These are phyloP conservation scores for Botryobasidium botryosum DNA, from an alignment of 768 basidiomycete species.

Conservation along the genomic window DNA sequence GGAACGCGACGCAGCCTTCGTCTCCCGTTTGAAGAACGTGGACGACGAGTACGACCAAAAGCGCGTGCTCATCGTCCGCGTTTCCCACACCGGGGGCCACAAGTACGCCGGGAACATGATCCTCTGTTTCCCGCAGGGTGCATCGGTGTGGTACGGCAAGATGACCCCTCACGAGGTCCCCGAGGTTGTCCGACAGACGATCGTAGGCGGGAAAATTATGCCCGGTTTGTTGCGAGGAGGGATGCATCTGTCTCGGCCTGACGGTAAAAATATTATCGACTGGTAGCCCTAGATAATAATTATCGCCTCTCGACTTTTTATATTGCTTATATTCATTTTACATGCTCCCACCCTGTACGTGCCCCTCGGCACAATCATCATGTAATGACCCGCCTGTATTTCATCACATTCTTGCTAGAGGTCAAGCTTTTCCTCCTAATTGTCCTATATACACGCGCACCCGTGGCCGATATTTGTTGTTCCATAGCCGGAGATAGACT, in stretches of 20 bases:
- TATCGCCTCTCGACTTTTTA: too few species aligned
- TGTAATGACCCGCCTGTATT: too few species aligned
- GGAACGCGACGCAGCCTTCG: conserved; percentile 39
- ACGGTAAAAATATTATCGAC: too few species aligned
- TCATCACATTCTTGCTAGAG: too few species aligned
- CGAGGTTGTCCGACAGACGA: conserved; percentile 71
- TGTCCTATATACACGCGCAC: too few species aligned
- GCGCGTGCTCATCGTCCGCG: conserved; percentile 66
- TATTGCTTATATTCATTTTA: too few species aligned
- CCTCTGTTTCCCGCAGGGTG: conserved; percentile 73
- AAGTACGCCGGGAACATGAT: conserved; percentile 83
- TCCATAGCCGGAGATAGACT: too few species aligned
- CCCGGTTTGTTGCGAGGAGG: conserved; percentile 78
- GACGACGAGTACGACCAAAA: conserved; percentile 35
- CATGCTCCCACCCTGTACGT: too few species aligned
- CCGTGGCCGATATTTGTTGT: too few species aligned
- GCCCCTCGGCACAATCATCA: too few species aligned
- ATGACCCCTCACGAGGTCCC: conserved; percentile 82
- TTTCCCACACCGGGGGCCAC: conserved; percentile 88
- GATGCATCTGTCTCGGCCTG: conserved; percentile 49
- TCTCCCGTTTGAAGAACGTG: conserved; percentile 29
- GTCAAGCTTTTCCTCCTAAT: too few species aligned
- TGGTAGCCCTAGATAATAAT: too few species aligned
- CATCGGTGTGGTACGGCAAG: conserved; percentile 85
- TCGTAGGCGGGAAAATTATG: conserved; percentile 68